Percentiles rank a stretch among this genome's conserved stretches.
phyloP scores from a whole-genome alignment of 2,329 filamentous ascomycete species.

The Drechslerella coelobrocha region DNA sequence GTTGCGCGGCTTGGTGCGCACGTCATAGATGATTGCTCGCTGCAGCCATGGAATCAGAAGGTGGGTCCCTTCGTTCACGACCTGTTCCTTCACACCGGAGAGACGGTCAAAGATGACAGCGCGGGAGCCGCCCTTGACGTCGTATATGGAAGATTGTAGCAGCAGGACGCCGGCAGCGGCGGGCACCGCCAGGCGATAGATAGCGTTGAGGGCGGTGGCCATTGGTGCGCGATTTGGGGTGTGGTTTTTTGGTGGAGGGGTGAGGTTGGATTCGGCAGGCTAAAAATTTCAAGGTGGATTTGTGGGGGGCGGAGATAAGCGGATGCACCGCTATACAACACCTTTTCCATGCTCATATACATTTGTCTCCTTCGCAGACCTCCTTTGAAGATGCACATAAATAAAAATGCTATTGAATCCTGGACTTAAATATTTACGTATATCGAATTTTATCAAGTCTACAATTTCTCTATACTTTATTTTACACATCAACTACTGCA shows the following conservation, averaged over 20 bases:
- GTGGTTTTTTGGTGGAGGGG: slow-evolving; percentile 4
- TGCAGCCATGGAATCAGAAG: slow-evolving; percentile 97
- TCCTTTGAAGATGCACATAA: too few species aligned
- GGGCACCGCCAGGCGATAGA: slow-evolving; percentile 76
- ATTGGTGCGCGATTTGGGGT: slow-evolving; percentile 55
- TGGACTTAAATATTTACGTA: too few species aligned
- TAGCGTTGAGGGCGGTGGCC: slow-evolving; percentile 65
- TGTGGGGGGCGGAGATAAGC: slow-evolving; percentile 34
- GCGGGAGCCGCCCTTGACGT: slow-evolving; percentile 91
- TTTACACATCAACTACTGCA: too few species aligned
- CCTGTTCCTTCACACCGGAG: slow-evolving; percentile 87
- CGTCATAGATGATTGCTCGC: slow-evolving; percentile 92
- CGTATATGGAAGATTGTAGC: slow-evolving; percentile 84
- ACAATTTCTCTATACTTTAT: too few species aligned
- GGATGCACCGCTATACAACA: slow-evolving; percentile 6
- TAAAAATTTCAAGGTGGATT: slow-evolving; percentile 37
- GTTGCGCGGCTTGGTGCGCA: slow-evolving; percentile 94
- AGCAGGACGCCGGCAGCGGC: slow-evolving; percentile 72
- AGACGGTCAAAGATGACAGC: slow-evolving; percentile 98
- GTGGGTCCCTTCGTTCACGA: slow-evolving; percentile 95
- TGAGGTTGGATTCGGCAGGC: slow-evolving; percentile 24
- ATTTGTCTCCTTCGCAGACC: too few species aligned
- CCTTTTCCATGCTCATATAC: too few species aligned
- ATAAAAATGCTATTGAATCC: too few species aligned
- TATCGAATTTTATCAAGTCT: background rate